Base-by-base conservation (phyloP, 345 rosid genomes). In the Lepidium aucheri region DNA sequence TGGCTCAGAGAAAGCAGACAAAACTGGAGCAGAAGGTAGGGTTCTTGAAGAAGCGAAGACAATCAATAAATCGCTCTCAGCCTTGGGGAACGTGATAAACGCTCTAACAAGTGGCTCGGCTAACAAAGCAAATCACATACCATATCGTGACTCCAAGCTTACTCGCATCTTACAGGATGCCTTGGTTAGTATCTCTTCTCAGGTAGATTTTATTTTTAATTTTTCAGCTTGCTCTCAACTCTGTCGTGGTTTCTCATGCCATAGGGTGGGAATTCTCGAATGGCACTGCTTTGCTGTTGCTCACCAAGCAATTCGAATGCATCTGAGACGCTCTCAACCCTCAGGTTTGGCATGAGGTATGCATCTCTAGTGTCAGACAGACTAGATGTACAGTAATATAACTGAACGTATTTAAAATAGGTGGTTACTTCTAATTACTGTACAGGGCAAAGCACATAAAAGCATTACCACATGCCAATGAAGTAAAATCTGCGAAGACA, bases 21-120 rank as follows among this genome's bases (percentile, higher is more conserved):
- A 92, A 77, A 92, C 91, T 12, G 96, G 98, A 76, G 95, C 97
- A 70, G 98, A 87, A 81, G 97, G 98, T 68, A 87, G 67, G 81
- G 77, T 84, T 78, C 88, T 92, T 61, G 97, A 92, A 80, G 98
- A 92, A 80, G 95, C 95, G 4, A 92, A 89, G 83, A 83, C 86
- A 46, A 92, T 92, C 58, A 92, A 89, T 69, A 92, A 86, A 72
- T 92, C 95, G n/a, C 82, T 92, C 65, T 92, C 98, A 24, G 89
- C 90, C 53, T 78, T 89, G 16, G 97, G 98, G 53, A 92, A 89
- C 44, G 98, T 89, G 62, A 84, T 92, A 46, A 82, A 80, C 78
- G 93, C 97, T 42, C 80, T 92, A 70, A 92, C 98, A 52, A 77
- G 89, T 63, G 81, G 90, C 71, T 59, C 86, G 67, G 26, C 80